These are phyloP conservation scores for Samsoniella hepiali DNA, from an alignment of 2,329 filamentous ascomycete species.

Conservation along the genomic window DNA sequence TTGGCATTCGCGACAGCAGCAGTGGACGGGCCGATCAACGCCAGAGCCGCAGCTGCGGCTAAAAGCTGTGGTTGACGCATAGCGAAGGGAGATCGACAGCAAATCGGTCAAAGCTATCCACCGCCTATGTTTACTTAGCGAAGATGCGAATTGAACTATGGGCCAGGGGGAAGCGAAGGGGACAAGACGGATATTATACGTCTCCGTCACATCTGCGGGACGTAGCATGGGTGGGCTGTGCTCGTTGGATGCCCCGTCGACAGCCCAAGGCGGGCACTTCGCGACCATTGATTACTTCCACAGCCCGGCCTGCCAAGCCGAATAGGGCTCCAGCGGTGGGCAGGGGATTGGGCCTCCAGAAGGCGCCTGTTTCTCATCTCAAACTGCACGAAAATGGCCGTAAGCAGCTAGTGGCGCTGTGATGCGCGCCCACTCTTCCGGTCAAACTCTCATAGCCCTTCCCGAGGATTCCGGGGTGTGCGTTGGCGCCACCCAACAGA, in stretches of 20 bases:
- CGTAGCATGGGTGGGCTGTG: constrained; percentile 9
- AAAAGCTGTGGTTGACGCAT: constrained; percentile 16
- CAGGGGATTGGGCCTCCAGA: not conserved
- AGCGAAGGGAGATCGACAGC: not conserved
- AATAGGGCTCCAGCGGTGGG: not conserved
- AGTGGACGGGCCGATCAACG: not conserved
- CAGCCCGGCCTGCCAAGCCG: constrained; percentile 9
- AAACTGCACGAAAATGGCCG: constrained; percentile 6
- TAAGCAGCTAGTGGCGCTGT: constrained; percentile 1
- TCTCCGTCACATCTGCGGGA: not conserved
- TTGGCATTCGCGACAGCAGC: constrained; percentile 8
- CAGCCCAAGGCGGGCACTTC: constrained; percentile 9
- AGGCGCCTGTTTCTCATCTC: not conserved
- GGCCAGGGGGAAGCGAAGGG: not conserved
- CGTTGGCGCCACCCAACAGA: not conserved
- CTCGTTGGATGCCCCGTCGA: not conserved
- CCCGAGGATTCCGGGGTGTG: not conserved
- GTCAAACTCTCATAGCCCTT: not conserved
- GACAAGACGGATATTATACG: constrained; percentile 12
- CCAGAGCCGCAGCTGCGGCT: constrained; percentile 6
- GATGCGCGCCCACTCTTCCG: not conserved
- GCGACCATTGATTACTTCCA: constrained; percentile 4
- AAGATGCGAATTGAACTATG: not conserved
- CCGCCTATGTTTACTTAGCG: not conserved
- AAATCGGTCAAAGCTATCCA: not conserved